Evolutionary conservation across 768 basidiomycete species (phyloP), one percentile per base, ranked within the genome.

Genomic region (Pholiota microspora): DNA sequence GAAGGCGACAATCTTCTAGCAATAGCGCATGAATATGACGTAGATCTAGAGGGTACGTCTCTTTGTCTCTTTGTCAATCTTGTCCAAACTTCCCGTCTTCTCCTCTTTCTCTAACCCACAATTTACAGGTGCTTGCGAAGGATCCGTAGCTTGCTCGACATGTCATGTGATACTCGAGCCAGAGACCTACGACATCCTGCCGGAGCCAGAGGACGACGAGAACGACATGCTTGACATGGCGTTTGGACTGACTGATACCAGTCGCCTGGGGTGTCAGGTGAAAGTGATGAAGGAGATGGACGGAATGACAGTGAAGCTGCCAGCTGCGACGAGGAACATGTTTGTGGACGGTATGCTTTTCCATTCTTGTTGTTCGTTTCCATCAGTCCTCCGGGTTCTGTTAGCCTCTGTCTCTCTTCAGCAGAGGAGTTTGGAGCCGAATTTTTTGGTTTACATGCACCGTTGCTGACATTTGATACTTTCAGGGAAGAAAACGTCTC

Each of bases 221-320:
- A 99, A 98, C 64, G 95, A 94, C 63, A 94, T 95, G 93, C 81
- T 99, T 34, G 96, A 98, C 69, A 92, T 98, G 81, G 96, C 96
- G 3, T 98, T 98, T 63, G 97, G 93, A 0, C 77, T 98, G 49
- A 95, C 94, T 0, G 96, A 98, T 64, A 98, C 96, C 61, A 96
- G 89, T 58, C 77, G 85, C 8, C 72, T 92, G 16, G 89, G 89
- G 0, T 90, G 89, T 64, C 89, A 90, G 67, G 86, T 90, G 21
- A 67, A 85, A 49, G 69, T 99, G 25, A 92, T 88, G 8, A 83
- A 76, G 53, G 90, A 90, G 46, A 69, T 98, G 61, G 89, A 97
- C 64, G 94, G 92, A 21, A 85, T 96, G 67, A 82, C n/a, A 80
- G 0, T 89, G 86, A n/a, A 89, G 77, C 73, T 99, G 18, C 96